These are phyloP conservation scores for Alternaria brassicicola DNA, from an alignment of 2,329 filamentous ascomycete genomes.

Conservation along the genomic window DNA sequence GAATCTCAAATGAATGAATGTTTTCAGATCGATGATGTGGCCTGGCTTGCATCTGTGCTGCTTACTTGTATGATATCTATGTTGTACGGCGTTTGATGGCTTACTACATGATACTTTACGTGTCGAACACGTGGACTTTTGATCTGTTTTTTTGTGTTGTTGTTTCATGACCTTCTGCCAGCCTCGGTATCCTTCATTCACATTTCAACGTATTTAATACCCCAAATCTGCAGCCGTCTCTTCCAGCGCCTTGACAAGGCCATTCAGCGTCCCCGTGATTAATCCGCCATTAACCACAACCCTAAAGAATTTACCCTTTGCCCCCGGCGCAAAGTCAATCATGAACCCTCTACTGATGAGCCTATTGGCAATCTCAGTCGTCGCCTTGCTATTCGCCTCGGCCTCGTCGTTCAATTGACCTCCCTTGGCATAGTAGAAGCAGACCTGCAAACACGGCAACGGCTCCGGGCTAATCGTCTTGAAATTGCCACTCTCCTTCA, in stretches of 20 bases:
- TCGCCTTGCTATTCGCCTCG: slow-evolving; percentile 61
- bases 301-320: slow-evolving; percentile 69
- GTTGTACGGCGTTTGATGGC: neutral
- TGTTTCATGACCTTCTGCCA: neutral
- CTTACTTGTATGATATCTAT: neutral
- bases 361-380: slow-evolving; percentile 59
- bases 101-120: neutral
- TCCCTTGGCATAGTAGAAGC: slow-evolving; percentile 81
- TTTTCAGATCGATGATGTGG: neutral
- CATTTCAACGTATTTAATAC: slow-evolving; percentile 14
- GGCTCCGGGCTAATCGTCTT: slow-evolving; percentile 75
- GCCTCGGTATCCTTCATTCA: neutral
- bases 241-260: slow-evolving; percentile 60
- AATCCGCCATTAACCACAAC: slow-evolving; percentile 72
- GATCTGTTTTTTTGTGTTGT: neutral
- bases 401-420: slow-evolving; percentile 56
- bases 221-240: slow-evolving; percentile 49
- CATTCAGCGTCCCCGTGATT: slow-evolving; percentile 51
- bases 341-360: slow-evolving; percentile 69
- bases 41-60: neutral
- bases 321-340: slow-evolving; percentile 70
- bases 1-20: slow-evolving; percentile 26
- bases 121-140: neutral
- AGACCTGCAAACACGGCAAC: slow-evolving; percentile 84
- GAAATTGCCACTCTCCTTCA: slow-evolving; percentile 66